These are phyloP conservation scores for Geotrichum cucujoidarum DNA, from an alignment of 1,139 yeast genomes.

Conservation along the genomic window DNA sequence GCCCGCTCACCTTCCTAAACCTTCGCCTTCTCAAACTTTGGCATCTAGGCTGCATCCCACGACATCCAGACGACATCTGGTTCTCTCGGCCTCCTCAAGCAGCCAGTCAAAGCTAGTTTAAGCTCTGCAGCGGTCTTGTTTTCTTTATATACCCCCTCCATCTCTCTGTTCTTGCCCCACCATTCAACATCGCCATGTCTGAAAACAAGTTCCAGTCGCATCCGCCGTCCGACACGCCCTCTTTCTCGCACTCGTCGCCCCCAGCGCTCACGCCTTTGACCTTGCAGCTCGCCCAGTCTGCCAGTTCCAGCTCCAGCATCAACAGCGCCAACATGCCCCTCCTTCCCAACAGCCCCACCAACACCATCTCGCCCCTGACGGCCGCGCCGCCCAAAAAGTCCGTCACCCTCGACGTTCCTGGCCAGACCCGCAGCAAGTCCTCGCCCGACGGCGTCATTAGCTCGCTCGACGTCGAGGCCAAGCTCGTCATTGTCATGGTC, in stretches of 20 bases:
- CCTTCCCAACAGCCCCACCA: too few relatives aligned
- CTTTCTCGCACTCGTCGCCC: slow-evolving; percentile 8
- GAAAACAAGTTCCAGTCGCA: slow-evolving; percentile 3
- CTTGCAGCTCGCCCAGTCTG: background rate
- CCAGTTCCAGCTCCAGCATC: slow-evolving; percentile 1
- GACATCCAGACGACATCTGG: too few relatives aligned
- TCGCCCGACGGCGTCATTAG: slow-evolving; percentile 83
- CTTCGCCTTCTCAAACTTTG: too few relatives aligned
- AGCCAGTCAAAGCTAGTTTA: too few relatives aligned
- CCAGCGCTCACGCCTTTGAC: background rate
- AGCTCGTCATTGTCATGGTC: slow-evolving; percentile 88
- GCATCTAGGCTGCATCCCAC: too few relatives aligned
- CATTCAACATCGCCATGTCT: background rate
- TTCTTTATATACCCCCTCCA: background rate
- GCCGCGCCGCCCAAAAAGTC: slow-evolving; percentile 41
- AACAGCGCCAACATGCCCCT: background rate
- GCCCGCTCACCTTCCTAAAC: too few relatives aligned
- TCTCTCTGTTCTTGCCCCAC: background rate
- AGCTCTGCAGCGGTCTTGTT: background rate
- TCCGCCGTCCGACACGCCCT: slow-evolving; percentile 16
- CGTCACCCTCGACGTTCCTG: slow-evolving; percentile 87
- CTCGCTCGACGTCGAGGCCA: slow-evolving; percentile 67
- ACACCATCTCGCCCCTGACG: slow-evolving; percentile 4
- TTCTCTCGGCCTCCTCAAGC: too few relatives aligned
- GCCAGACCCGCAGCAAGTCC: slow-evolving; percentile 76